These are phyloP conservation scores for Ceratocystis papillata DNA, from an alignment of 2,329 filamentous ascomycete species.

Conservation along the genomic window DNA sequence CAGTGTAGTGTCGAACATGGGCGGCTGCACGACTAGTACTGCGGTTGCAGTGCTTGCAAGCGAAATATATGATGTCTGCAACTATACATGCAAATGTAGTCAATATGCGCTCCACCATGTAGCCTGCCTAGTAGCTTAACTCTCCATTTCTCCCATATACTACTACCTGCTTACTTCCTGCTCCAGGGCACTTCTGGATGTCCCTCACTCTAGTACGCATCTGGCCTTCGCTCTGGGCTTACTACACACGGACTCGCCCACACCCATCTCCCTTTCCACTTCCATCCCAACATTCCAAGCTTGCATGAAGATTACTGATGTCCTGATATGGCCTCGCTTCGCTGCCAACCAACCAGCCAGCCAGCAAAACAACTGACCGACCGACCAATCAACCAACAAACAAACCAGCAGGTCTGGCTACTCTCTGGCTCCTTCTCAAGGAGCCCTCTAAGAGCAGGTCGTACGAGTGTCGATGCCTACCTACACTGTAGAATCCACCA, in stretches of 20 bases:
- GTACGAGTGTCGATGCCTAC: not conserved
- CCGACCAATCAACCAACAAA: no score
- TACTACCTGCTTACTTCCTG: not conserved
- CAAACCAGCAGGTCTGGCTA: not conserved
- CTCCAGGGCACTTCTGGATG: no score
- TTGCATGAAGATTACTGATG: slow-evolving; percentile 3
- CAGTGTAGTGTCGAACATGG: no score
- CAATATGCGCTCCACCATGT: no score
- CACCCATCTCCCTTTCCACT: not conserved
- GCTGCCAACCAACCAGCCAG: no score
- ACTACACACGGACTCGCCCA: not conserved
- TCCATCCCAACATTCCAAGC: not conserved
- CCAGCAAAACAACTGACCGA: no score
- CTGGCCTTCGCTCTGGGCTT: not conserved
- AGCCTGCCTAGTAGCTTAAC: not conserved
- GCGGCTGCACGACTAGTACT: no score
- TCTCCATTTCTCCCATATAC: not conserved
- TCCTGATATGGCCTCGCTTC: not conserved
- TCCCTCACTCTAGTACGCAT: not conserved
- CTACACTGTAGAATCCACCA: not conserved
- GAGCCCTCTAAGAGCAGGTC: not conserved
- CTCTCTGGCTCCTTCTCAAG: not conserved
- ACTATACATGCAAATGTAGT: no score
- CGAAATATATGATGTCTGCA: no score
- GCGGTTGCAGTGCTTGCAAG: no score